Evolutionary conservation across 352 stramenopile genomes (phyloP), one percentile per base, ranked within the genome.

Genomic region (Phytophthora pistaciae): DNA sequence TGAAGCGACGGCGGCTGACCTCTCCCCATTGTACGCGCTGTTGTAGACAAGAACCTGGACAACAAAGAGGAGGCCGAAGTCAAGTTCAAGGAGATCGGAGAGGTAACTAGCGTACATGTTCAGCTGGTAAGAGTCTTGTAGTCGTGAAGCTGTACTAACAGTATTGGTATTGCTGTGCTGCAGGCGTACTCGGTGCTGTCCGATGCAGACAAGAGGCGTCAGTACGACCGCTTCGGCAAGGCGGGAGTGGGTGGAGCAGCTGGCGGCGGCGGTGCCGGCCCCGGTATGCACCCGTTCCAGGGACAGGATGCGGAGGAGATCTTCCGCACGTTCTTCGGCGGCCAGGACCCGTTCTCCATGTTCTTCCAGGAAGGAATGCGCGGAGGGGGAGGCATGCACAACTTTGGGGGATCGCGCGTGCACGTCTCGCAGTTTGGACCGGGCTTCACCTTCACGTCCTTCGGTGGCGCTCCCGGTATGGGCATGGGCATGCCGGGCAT

Each of bases 211-310:
- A 97, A 97, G 79, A 65, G 92, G 29, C 78, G 93, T 56, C 84
- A 93, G 33, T 98, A 98, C 71, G 94, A 98, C 62, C 88, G 94
- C 62, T 98, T 97, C 68, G 94, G 94, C 29, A 95, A 98, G 80
- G 84, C 75, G 36, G 87, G 71, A 9, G 70, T 95, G 38, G 80
- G 79, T 33, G 81, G 82, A 21, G 70, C 72, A 13, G 77, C 66
- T 8, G 73, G 69, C 46, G 75, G 70, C 8, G 75, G 70, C 8
- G 75, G 70, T 23, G 75, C 73, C 1, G 72, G 78, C 18, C 64
- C 78, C 6, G 77, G 75, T 56, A 80, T 82, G 72, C 76, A 84
- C 40, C 68, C 72, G 23, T 93, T 93, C 70, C 85, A 92, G 58
- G 84, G 82, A 7, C 85, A 93, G 38, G 85, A 95, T 50, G 87